phyloP scores from a whole-genome alignment of 257 asterid species.

The Fraxinus excelsior region DNA sequence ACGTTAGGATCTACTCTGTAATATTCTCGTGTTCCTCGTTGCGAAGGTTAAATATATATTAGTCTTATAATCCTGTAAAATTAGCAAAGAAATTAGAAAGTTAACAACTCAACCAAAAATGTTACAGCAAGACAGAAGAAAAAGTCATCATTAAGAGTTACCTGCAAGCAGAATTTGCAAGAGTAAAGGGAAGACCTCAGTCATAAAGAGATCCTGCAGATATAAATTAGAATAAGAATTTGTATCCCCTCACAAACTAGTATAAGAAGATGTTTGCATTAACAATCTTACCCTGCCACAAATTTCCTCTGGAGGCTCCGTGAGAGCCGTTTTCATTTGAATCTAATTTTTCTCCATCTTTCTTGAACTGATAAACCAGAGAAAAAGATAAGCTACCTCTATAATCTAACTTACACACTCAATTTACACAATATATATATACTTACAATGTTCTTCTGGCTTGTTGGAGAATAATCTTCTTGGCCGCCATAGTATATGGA shows the following conservation, averaged over 20 bases:
- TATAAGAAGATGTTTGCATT: neutral
- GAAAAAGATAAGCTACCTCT: neutral
- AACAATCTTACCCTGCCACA: slow-evolving; percentile 73
- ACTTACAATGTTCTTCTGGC: slow-evolving; percentile 49
- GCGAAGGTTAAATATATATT: neutral
- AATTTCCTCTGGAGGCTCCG: slow-evolving; percentile 78
- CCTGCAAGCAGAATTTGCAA: slow-evolving; percentile 16
- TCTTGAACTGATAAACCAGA: slow-evolving; percentile 40
- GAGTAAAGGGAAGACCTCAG: slow-evolving; percentile 19
- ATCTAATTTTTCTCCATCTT: slow-evolving; percentile 46
- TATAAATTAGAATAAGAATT: neutral
- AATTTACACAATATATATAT: slow-evolving; percentile 36
- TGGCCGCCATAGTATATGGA: slow-evolving; percentile 84
- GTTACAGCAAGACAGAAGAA: too few relatives aligned
- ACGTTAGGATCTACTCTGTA: slow-evolving; percentile 8
- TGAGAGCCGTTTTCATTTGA: slow-evolving; percentile 50
- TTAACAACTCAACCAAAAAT: too few relatives aligned
- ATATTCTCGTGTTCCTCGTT: slow-evolving; percentile 4
- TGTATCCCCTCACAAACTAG: slow-evolving; percentile 1
- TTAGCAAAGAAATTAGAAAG: neutral
- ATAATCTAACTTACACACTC: neutral
- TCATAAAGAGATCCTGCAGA: slow-evolving; percentile 75
- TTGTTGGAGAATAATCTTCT: slow-evolving; percentile 60
- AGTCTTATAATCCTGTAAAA: slow-evolving; percentile 19
- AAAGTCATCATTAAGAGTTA: neutral